A percentile compares a stretch with the other conserved stretches of the same genome.
phyloP scores from a whole-genome alignment of 139 green algal genomes.

The Chlamydomonas applanata region DNA sequence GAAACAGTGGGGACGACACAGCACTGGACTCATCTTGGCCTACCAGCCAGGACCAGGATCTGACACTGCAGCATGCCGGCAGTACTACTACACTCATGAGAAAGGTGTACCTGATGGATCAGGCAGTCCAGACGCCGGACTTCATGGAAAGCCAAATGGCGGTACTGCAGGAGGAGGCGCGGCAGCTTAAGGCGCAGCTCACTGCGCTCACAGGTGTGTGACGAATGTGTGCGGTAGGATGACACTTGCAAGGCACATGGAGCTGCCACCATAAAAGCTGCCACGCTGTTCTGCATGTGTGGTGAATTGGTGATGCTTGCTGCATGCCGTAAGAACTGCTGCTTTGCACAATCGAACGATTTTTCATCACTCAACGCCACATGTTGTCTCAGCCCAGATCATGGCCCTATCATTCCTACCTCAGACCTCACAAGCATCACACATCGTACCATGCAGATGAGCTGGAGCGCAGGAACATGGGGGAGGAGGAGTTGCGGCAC shows the following conservation, averaged over 20 bases:
- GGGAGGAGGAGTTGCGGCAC: constrained; percentile 33
- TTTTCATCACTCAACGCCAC: too few species aligned
- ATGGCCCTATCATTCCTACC: too few species aligned
- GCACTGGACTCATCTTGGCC: too few species aligned
- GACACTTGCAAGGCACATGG: too few species aligned
- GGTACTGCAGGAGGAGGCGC: constrained; percentile 35
- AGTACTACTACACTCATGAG: constrained; percentile 11
- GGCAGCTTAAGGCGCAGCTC: constrained; percentile 45
- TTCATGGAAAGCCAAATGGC: constrained; percentile 11
- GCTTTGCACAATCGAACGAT: too few species aligned
- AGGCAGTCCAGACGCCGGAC: constrained; percentile 41
- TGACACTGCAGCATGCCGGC: background rate
- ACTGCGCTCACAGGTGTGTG: constrained; percentile 26
- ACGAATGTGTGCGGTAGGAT: too few species aligned
- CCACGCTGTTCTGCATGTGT: constrained; percentile 1
- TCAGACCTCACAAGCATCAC: too few species aligned
- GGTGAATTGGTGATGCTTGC: background rate
- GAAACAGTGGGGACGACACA: too few species aligned
- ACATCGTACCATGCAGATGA: constrained; percentile 55
- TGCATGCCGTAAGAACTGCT: too few species aligned
- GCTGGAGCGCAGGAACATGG: constrained; percentile 42
- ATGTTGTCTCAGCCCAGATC: too few species aligned
- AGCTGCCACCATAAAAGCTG: too few species aligned
- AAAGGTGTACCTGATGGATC: constrained; percentile 21
- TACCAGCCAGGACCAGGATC: background rate